phyloP scores from a whole-genome alignment of 305 asterid species.

The Lippia alba region DNA sequence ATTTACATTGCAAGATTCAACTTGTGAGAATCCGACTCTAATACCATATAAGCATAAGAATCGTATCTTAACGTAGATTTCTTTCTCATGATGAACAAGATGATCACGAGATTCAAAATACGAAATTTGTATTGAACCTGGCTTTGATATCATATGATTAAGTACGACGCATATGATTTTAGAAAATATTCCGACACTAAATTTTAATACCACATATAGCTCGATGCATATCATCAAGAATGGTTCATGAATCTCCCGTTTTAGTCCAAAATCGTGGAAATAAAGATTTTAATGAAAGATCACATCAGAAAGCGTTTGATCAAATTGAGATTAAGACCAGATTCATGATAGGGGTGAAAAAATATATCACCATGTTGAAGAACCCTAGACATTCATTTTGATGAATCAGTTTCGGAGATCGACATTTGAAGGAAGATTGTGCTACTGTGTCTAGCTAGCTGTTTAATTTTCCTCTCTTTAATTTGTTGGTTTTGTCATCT shows the following conservation, averaged over 20 bases:
- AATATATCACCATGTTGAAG: background rate
- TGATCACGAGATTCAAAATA: no score
- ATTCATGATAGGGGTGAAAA: slow-evolving; percentile 26
- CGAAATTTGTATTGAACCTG: no score
- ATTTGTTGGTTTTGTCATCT: slow-evolving; percentile 1
- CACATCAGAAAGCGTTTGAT: slow-evolving; percentile 3
- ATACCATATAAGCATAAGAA: no score
- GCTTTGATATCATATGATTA: no score
- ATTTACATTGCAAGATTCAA: no score
- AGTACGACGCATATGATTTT: no score
- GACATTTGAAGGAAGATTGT: background rate
- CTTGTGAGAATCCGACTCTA: no score
- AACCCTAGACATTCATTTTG: background rate
- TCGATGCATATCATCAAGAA: background rate
- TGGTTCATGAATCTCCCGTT: slow-evolving; percentile 22
- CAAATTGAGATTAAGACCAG: slow-evolving; percentile 17
- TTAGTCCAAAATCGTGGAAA: background rate
- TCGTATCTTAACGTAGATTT: no score
- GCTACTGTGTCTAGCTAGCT: background rate
- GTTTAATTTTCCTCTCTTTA: background rate
- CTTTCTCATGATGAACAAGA: no score
- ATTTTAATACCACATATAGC: no score
- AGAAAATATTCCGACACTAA: no score
- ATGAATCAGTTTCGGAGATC: background rate
- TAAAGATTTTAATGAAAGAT: slow-evolving; percentile 25